Evolutionary conservation across 2,329 filamentous ascomycete genomes (phyloP), one percentile per base, ranked within the genome.

Genomic region (Endocalyx cinctus): DNA sequence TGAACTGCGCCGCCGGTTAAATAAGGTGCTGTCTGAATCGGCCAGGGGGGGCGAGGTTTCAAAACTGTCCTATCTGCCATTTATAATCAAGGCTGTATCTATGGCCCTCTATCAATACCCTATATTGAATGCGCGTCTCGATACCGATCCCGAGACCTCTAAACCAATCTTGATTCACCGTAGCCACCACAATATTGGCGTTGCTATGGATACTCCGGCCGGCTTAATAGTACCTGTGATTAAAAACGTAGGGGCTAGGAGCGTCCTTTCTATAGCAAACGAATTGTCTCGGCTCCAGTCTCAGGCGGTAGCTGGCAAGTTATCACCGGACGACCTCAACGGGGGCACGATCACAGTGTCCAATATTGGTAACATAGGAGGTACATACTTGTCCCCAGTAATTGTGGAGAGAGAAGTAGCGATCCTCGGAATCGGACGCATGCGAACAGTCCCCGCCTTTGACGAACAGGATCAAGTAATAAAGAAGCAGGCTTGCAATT

Each of bases 51-150:
- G 41, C 6, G 58, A 60, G 5, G 59, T 78, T 10, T 64, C 70
- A 46, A 88, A 89, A 62, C 69, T 96, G 38, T 94, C 90, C 2
- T 92, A 87, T 59, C 77, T 98, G 7, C 87, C 92, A 4, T 96
- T 98, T 67, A 82, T 97, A 55, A 79, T 98, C 66, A 98, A 98
- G 66, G 90, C 92, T 17, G 79, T 96, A 29, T 97, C 90, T 14
- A 68, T 95, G 44, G 79, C 89, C 2, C 70, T 98, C 3, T 72
- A 82, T 52, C 74, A 84, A 40, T 90, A 87, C 59, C 90, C 92
- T 1, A 70, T 92, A 23, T 79, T 98, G 41, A 98, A 98, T 57
- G 79, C 89, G 4, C 79, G 86, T 38, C 77, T 98, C 16, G 87
- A 96, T 48, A 41, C 67, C 26, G 66, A 72, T 37, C 40, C 62